Conservation (phyloP, 2,329 filamentous ascomycete genomes). For the Alternaria sp. region DNA sequence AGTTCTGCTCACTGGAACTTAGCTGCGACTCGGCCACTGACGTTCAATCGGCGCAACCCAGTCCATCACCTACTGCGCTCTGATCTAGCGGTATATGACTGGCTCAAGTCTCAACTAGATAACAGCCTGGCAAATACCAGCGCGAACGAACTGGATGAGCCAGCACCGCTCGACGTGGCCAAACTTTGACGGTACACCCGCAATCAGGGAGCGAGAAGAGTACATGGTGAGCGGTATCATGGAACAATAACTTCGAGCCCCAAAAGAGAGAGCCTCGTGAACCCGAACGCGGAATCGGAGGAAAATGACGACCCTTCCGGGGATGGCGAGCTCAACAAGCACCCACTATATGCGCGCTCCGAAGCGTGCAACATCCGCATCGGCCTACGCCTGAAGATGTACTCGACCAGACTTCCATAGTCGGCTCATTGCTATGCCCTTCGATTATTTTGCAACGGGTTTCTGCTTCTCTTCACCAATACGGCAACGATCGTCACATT, state of each 20-base stretch:
- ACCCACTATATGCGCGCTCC: background rate
- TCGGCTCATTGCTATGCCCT: background rate
- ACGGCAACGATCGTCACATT: background rate
- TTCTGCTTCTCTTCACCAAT: background rate
- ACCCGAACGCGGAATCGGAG: background rate
- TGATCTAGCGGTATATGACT: background rate
- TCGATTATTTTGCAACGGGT: background rate
- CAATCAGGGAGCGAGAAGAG: background rate
- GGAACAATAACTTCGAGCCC: background rate
- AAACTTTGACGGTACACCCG: background rate
- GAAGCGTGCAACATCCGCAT: background rate
- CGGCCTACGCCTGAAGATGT: background rate
- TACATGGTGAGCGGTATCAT: background rate
- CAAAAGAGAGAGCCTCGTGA: background rate
- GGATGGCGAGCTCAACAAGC: background rate
- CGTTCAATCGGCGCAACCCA: background rate
- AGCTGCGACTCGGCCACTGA: accelerated
- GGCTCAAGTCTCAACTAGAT: accelerated
- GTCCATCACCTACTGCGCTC: background rate
- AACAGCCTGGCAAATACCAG: background rate
- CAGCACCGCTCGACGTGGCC: background rate
- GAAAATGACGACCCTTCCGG: background rate
- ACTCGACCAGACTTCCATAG: background rate
- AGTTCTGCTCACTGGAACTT: accelerated
- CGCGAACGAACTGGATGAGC: background rate